A percentile compares a stretch with the other conserved stretches of the same genome.
Evolutionary conservation across 2,329 filamentous ascomycete genomes (phyloP).

Genomic region (Scedosporium apiospermum): DNA sequence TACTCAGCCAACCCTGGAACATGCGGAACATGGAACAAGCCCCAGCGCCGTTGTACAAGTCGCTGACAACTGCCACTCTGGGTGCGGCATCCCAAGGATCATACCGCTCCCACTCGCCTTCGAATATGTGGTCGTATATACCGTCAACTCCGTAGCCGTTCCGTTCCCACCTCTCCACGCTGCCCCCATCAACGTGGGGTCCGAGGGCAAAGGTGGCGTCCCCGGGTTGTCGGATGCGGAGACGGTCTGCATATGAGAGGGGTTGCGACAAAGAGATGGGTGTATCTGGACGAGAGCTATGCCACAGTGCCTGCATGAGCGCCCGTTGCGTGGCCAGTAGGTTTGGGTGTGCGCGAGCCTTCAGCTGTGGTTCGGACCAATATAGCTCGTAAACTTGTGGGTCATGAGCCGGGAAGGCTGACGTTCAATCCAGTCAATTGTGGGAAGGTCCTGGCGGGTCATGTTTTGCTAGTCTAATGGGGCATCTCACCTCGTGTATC

Average conservation of each 20-base stretch:
- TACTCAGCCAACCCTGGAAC: slow-evolving; percentile 82
- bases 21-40: slow-evolving; percentile 78
- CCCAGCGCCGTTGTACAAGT: slow-evolving; percentile 73
- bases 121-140: slow-evolving; percentile 65
- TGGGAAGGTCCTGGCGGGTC: neutral
- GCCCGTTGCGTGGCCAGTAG: slow-evolving; percentile 51
- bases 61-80: slow-evolving; percentile 57
- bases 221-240: slow-evolving; percentile 63
- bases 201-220: slow-evolving; percentile 35
- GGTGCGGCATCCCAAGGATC: slow-evolving; percentile 73
- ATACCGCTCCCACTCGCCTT: slow-evolving; percentile 64
- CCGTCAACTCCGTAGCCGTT: slow-evolving; percentile 55
- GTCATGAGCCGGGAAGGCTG: slow-evolving; percentile 55
- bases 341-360: slow-evolving; percentile 57
- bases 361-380: slow-evolving; percentile 61
- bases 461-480: neutral
- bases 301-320: slow-evolving; percentile 60
- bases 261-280: slow-evolving; percentile 44
- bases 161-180: slow-evolving; percentile 65
- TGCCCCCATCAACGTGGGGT: slow-evolving; percentile 62
- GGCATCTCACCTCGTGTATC: slow-evolving; percentile 37
- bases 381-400: slow-evolving; percentile 70
- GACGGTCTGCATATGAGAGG: slow-evolving; percentile 59
- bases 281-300: slow-evolving; percentile 35
- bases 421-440: slow-evolving; percentile 8